These are phyloP conservation scores for Colletotrichum cuscutae DNA, from an alignment of 2,329 filamentous ascomycete genomes.

Conservation along the genomic window DNA sequence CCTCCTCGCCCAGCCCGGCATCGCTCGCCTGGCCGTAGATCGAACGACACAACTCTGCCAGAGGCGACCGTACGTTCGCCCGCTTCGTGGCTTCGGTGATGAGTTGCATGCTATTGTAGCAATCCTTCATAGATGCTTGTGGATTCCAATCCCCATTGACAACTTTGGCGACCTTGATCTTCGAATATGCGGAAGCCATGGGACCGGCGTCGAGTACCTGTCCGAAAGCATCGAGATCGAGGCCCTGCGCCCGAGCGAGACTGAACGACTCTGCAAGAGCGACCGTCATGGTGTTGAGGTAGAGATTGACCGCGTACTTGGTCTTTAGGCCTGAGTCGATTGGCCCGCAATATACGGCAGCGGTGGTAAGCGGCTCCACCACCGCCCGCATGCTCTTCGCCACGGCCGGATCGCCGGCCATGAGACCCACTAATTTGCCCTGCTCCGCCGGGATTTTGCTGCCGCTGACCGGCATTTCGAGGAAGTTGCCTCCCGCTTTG, in stretches of 20 bases:
- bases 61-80: conserved; percentile 36
- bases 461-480: conserved; percentile 49
- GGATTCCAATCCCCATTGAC: conserved; percentile 42
- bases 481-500: conserved; percentile 41
- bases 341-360: conserved; percentile 46
- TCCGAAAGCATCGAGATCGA: conserved; percentile 43
- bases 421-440: conserved; percentile 46
- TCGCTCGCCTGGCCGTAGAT: conserved; percentile 41
- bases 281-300: conserved; percentile 42
- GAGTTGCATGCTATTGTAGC: conserved; percentile 43
- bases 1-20: conserved; percentile 39
- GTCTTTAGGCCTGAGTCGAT: conserved; percentile 44
- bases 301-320: conserved; percentile 46
- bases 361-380: conserved; percentile 40
- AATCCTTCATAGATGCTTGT: conserved; percentile 44
- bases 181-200: conserved; percentile 44
- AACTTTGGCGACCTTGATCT: conserved; percentile 44
- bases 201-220: conserved; percentile 44
- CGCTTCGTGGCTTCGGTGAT: conserved; percentile 39
- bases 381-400: conserved; percentile 39
- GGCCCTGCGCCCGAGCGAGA: conserved; percentile 44
- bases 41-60: conserved; percentile 37
- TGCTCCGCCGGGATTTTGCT: conserved; percentile 46
- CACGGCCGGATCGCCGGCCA: conserved; percentile 42
- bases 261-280: conserved; percentile 47